Evolutionary conservation across 495 filamentous ascomycete species (phyloP), one percentile per base, ranked within the genome.

Genomic region (Podospora anserina): DNA sequence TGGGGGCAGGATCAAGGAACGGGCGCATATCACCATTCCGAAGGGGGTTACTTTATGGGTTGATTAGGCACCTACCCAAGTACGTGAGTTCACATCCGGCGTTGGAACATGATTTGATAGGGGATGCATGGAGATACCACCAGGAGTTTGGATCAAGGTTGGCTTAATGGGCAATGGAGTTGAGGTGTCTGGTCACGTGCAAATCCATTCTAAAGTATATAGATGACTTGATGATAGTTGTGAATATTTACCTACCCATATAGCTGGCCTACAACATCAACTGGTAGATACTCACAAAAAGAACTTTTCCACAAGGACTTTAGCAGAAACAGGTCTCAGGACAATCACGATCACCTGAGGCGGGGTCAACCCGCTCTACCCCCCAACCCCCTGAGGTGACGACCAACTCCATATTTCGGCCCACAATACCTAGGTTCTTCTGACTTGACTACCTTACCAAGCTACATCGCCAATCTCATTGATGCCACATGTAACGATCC

Each of bases 11-110:
- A 13, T 49, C 61, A 61, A 61, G 19, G 26, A 18, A 20, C 11
- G 20, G 34, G 18, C 2, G 30, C 15, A 2, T 63, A 63, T 23
- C 18, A 58, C 55, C 55, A 19, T 18, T 9, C 28, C 32, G 61
- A 63, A 26, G 61, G 61, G n/a, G 27, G 30, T 28, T 34, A 63
- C 32, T 32, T 34, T 32, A 63, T 63, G 28, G 61, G 61, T 4
- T 63, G 18, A 63, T 34, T 49, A 23, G 23, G 23, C 23, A 23
- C 23, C 23, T 23, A 23, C 23, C 23, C 23, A 11, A 39, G 34
- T 4, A 39, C 11, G 39, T 49, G 30, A 5, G 30, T 13, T 49
- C 13, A 11, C 5, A 49, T 49, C 13, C 39, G 39, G 39, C 9
- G 1, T 49, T 49, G 7, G 39, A 16, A 13, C 39, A 18, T 49